Conservation (phyloP, 148 eudicot species). For the Persicaria tinctoria region DNA sequence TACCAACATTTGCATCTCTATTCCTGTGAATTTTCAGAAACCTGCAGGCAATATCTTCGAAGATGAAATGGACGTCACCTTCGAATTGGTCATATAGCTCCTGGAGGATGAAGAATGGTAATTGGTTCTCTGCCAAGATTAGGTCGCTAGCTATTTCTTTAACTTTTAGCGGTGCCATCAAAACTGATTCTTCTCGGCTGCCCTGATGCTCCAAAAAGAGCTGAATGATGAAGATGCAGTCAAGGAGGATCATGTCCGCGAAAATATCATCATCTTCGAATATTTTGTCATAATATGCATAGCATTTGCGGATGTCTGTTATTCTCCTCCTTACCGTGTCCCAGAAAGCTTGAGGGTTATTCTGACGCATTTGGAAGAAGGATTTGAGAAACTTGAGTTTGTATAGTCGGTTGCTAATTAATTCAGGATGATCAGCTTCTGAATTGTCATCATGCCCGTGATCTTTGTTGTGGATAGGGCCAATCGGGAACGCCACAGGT, state of each 20-base stretch:
- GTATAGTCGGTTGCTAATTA: not conserved
- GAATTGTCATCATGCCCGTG: not conserved
- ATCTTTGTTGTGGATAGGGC: not conserved
- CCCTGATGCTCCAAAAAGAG: not conserved
- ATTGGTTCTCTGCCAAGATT: constrained; percentile 10
- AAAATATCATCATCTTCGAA: not conserved
- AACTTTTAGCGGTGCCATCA: not conserved
- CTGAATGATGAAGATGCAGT: not conserved
- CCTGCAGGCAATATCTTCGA: not conserved
- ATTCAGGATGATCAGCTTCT: not conserved
- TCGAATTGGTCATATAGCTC: not conserved
- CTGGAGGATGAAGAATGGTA: constrained; percentile 1
- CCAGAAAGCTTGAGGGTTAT: not conserved
- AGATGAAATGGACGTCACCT: not conserved
- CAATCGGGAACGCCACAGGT: not conserved
- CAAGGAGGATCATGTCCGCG: not conserved
- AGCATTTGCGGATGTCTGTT: not conserved
- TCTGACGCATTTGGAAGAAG: not conserved
- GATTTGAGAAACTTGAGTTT: not conserved
- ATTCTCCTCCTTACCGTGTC: not conserved
- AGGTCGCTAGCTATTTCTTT: not conserved
- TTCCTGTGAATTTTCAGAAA: too few relatives aligned
- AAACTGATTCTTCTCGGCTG: not conserved
- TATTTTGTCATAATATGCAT: not conserved
- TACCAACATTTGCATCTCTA: too few relatives aligned